These are phyloP conservation scores for Fibroporia radiculosa DNA, from an alignment of 768 basidiomycete species.

Conservation along the genomic window DNA sequence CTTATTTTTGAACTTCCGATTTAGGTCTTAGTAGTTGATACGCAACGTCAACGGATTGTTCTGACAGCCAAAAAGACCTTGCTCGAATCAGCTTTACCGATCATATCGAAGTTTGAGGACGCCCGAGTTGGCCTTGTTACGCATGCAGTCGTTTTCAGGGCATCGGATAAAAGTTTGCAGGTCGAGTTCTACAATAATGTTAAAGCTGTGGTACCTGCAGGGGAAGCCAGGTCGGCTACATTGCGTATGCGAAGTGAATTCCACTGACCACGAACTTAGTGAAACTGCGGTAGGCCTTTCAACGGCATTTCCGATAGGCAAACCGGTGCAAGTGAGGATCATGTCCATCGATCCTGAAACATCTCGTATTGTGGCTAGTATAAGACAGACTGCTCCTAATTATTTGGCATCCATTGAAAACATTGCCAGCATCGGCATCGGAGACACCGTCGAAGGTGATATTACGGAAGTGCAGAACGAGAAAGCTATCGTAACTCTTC, in stretches of 20 bases:
- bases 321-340: slow-evolving; percentile 79
- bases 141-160: slow-evolving; percentile 77
- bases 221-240: slow-evolving; percentile 64
- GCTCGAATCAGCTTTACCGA: slow-evolving; percentile 69
- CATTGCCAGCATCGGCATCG: slow-evolving; percentile 70
- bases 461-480: slow-evolving; percentile 82
- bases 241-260: not conserved
- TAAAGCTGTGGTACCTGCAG: slow-evolving; percentile 71
- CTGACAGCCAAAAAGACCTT: slow-evolving; percentile 91
- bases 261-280: slow-evolving; percentile 30
- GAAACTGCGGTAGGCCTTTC: slow-evolving; percentile 53
- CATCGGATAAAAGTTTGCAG: slow-evolving; percentile 71
- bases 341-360: slow-evolving; percentile 51
- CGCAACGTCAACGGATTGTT: slow-evolving; percentile 70
- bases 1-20: not conserved
- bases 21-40: slow-evolving; percentile 78
- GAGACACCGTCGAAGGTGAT: slow-evolving; percentile 60
- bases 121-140: slow-evolving; percentile 63
- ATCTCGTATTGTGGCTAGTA: slow-evolving; percentile 71
- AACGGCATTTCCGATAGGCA: slow-evolving; percentile 69
- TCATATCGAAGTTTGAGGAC: slow-evolving; percentile 59
- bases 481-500: slow-evolving; percentile 68
- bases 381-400: slow-evolving; percentile 65
- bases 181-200: slow-evolving; percentile 90
- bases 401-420: slow-evolving; percentile 45